Conservation (phyloP, 345 rosid genomes). For the Populus nigra region DNA sequence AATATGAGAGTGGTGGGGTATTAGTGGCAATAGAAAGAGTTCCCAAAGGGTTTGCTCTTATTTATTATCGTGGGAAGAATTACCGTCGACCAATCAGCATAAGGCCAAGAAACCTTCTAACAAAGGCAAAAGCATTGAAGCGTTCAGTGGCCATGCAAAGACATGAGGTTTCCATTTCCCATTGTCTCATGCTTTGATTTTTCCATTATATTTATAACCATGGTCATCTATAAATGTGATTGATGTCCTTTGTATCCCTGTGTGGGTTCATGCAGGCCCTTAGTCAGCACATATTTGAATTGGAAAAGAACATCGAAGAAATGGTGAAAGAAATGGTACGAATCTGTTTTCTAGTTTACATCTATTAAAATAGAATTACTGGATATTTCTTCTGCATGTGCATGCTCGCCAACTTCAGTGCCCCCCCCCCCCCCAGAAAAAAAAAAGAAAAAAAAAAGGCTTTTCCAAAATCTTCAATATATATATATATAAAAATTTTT, state of each 20-base stretch:
- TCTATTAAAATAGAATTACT: not conserved
- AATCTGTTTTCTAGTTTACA: slow-evolving; percentile 9
- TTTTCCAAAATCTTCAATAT: not conserved
- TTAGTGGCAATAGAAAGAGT: slow-evolving; percentile 88
- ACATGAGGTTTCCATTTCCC: slow-evolving; percentile 65
- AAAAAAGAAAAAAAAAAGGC: not conserved
- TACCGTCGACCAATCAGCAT: slow-evolving; percentile 78
- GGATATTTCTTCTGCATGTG: not conserved
- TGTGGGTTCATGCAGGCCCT: slow-evolving; percentile 58
- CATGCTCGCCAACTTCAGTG: not conserved
- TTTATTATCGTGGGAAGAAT: slow-evolving; percentile 94
- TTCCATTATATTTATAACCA: slow-evolving; percentile 2
- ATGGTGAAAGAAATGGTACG: slow-evolving; percentile 84
- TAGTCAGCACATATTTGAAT: slow-evolving; percentile 82
- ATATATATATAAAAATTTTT: not conserved
- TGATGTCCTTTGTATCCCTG: not conserved
- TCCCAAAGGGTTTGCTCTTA: slow-evolving; percentile 88
- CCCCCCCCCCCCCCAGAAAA: no score
- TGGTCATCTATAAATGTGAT: slow-evolving; percentile 8
- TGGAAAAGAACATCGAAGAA: slow-evolving; percentile 71
- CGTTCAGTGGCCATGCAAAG: slow-evolving; percentile 95
- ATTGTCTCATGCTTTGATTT: not conserved
- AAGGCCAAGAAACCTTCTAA: slow-evolving; percentile 91
- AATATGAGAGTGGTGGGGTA: slow-evolving; percentile 94
- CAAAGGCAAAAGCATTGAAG: slow-evolving; percentile 93